phyloP scores from a whole-genome alignment of 306 rosid species.

The Sesbania bispinosa region DNA sequence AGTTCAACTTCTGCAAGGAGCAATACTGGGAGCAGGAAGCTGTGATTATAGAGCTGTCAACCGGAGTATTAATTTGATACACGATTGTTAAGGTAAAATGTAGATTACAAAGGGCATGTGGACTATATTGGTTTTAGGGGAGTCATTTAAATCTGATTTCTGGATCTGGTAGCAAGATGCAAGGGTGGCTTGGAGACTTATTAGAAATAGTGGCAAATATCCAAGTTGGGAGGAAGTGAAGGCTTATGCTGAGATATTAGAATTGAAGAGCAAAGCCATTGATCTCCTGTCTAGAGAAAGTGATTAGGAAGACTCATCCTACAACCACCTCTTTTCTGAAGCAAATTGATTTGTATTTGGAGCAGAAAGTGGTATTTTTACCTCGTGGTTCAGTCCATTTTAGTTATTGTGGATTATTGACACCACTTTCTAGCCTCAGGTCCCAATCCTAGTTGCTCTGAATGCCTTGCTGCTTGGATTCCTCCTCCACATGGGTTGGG shows the following conservation, averaged over 20 bases:
- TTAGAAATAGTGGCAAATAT: too few relatives aligned
- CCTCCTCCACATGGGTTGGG: neutral
- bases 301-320: neutral
- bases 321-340: neutral
- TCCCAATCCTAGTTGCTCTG: neutral
- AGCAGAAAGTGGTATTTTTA: slow-evolving; percentile 1
- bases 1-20: slow-evolving; percentile 29
- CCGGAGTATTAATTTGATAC: neutral
- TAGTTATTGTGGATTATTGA: too few relatives aligned
- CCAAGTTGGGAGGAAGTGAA: neutral
- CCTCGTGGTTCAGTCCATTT: slow-evolving; percentile 7
- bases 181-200: too few relatives aligned
- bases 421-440: too few relatives aligned
- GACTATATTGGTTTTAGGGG: neutral
- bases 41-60: neutral
- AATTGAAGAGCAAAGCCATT: neutral
- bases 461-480: neutral
- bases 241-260: neutral
- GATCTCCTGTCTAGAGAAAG: slow-evolving; percentile 3
- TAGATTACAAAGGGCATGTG: too few relatives aligned
- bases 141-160: too few relatives aligned
- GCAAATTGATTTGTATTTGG: slow-evolving; percentile 3
- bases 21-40: slow-evolving; percentile 9
- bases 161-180: too few relatives aligned
- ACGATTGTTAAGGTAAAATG: neutral